Base-by-base conservation (phyloP, 2,329 filamentous ascomycete genomes). In the Talaromyces sp. region DNA sequence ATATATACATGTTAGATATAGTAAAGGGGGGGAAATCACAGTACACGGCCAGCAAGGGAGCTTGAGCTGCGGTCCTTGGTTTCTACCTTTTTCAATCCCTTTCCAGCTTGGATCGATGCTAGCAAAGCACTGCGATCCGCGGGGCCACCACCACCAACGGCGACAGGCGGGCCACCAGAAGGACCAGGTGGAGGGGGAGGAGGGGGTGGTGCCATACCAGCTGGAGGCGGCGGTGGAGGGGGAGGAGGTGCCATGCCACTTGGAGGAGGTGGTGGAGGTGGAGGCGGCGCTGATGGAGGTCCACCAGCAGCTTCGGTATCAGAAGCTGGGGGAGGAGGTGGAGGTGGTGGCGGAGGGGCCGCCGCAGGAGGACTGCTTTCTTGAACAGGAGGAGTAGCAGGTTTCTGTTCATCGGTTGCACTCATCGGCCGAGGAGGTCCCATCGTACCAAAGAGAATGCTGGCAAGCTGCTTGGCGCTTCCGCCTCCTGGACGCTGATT, bases 401-500 rank as follows among this genome's bases (percentile, higher is more conserved):
- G 72, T 55, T 79, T 81, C 28, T 77, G 77, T 44, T 90, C 87
- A 59, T 90, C 92, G 74, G 91, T 87, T 7, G 92, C 89, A 22
- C 91, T 96, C 52, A 97, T 78, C 32, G 93, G 93, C 57, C 93
- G 87, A 15, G 95, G 93, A 44, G 95, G 93, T 10, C 86, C 93
- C 93, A 99, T 98, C 57, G 93, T 96, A 62, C 95, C 93, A 73
- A 99, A 99, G 22, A 99, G 83, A 63, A 97, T 95, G 7, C 91
- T 96, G 17, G 95, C 95, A 42, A 99, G 85, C 69, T 96, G 91
- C 63, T 96, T 95, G 55, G 95, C 95, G 67, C 87, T 92, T 62
- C 89, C 88, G 59, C 91, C 91, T 57, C 90, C 90, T 19, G 91
- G 88, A 10, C 88, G 85, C 59, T 92, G 89, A 60, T 93, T 90